Conservation (phyloP, 2,329 filamentous ascomycete species). For the Graphilbum fragrans region DNA sequence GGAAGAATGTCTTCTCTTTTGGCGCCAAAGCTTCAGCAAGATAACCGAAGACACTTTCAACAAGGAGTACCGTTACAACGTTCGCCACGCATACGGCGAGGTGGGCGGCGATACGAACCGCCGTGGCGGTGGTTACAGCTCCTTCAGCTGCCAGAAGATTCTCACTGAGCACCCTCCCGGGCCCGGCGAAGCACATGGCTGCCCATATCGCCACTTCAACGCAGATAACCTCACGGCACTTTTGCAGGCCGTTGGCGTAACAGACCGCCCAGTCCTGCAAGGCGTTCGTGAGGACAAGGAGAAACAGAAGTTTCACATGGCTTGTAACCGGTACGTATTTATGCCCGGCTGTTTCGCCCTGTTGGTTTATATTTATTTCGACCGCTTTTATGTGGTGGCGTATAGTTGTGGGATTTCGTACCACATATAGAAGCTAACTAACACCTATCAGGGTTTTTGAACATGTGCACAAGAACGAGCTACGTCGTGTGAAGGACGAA, state of each 20-base stretch:
- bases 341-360: background rate
- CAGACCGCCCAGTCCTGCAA: conserved; percentile 63
- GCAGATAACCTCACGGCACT: conserved; percentile 72
- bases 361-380: background rate
- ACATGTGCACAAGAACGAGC: conserved; percentile 64
- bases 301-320: conserved; percentile 82
- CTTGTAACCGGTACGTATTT: conserved; percentile 64
- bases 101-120: conserved; percentile 87
- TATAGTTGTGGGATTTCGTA: too few species aligned
- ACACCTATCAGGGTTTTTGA: conserved; percentile 61
- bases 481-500: conserved; percentile 66
- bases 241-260: conserved; percentile 67
- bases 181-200: conserved; percentile 84
- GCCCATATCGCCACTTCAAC: conserved; percentile 87
- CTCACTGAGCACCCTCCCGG: conserved; percentile 80
- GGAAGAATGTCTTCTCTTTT: conserved; percentile 88
- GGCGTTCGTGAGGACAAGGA: conserved; percentile 82
- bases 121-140: conserved; percentile 75
- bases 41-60: conserved; percentile 92
- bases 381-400: too few species aligned
- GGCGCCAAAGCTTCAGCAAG: conserved; percentile 75
- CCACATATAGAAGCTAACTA: too few species aligned
- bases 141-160: conserved; percentile 91
- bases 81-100: conserved; percentile 89
- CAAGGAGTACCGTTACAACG: conserved; percentile 95